Evolutionary conservation across 1,284 basidiomycete genomes (phyloP), one percentile per base, ranked within the genome.

Genomic region (Cystobasidium pallidum): DNA sequence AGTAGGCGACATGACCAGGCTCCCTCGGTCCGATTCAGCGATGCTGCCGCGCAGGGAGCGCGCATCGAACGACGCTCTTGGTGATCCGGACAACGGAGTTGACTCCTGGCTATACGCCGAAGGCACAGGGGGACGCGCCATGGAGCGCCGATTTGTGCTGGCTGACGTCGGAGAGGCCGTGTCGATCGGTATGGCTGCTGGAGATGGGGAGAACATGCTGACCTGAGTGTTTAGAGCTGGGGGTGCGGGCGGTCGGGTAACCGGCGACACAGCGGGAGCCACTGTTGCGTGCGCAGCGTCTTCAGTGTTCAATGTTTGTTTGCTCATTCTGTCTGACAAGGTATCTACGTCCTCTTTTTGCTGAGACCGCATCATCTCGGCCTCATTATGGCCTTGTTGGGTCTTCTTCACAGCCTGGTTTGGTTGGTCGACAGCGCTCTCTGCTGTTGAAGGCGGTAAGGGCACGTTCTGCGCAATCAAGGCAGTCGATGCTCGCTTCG

Each of bases 381-480:
- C 43, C 19, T 15, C 43, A 3, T 11, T 45, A 3, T 68, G 21
- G 17, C 36, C 8, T 15, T 39, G 13, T 36, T 26, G 39, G 15
- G 41, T 43, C 28, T 68, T 3, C 52, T 49, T 47, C 13, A 11
- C 63, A 21, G 11, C 51, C 19, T 43, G n/a, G 13, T 32, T 73
- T 70, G 41, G 61, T 21, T 73, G 55, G 34, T 63, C 66, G 15
- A 34, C 72, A 19, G 39, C 66, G n/a, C 21, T 63, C 68, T 75
- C 72, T 2, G 75, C 74, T 8, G 68, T 71, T 10, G 74, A 74
- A 58, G 74, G 75, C 7, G 75, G 76, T 30, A 74, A 36, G 4
- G 62, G 39, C 36, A 72, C 63, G 30, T 75, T 59, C 26, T 70
- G 72, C 11, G 19, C 54, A 19, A 55, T 36, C 11, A 67, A 54